These are phyloP conservation scores for Mycena polygramma DNA, from an alignment of 768 basidiomycete genomes.

Conservation along the genomic window DNA sequence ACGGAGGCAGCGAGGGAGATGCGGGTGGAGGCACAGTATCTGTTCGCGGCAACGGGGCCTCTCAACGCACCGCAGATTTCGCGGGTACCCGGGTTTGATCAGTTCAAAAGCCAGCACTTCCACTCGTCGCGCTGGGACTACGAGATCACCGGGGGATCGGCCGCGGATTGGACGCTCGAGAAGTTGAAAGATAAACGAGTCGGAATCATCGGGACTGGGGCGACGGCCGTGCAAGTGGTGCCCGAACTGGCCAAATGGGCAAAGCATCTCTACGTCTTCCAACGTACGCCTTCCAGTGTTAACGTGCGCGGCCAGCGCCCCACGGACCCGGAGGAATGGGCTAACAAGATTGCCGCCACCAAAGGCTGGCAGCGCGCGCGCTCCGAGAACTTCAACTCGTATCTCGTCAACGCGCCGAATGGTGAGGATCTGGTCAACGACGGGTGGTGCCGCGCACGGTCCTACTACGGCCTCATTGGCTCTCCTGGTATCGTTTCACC, in stretches of 20 bases:
- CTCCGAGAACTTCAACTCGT: slow-evolving; percentile 25
- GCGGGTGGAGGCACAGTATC: slow-evolving; percentile 2
- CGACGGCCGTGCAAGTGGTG: slow-evolving; percentile 36
- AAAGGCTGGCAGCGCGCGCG: slow-evolving; percentile 35
- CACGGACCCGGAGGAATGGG: slow-evolving; percentile 30
- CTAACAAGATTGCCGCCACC: slow-evolving; percentile 15
- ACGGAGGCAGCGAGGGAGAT: slow-evolving; percentile 12
- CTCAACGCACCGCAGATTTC: slow-evolving; percentile 34
- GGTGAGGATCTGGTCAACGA: slow-evolving; percentile 28
- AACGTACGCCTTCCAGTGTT: slow-evolving; percentile 37
- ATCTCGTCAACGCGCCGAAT: slow-evolving; percentile 6
- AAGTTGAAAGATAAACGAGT: slow-evolving; percentile 33
- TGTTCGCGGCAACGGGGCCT: slow-evolving; percentile 11
- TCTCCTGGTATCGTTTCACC: slow-evolving; percentile 21
- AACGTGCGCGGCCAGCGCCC: slow-evolving; percentile 34
- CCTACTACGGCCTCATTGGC: slow-evolving; percentile 28
- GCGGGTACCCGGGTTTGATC: slow-evolving; percentile 18
- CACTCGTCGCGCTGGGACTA: slow-evolving; percentile 39
- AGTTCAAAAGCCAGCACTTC: slow-evolving; percentile 26
- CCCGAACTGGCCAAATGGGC: slow-evolving; percentile 36
- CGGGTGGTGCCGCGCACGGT: slow-evolving; percentile 4
- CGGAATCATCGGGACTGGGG: slow-evolving; percentile 37
- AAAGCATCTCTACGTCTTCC: slow-evolving; percentile 36
- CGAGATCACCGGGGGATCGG: slow-evolving; percentile 21
- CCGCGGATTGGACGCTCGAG: slow-evolving; percentile 6